Evolutionary conservation across 768 basidiomycete genomes (phyloP).

Genomic region (Crassisporium funariophilum): DNA sequence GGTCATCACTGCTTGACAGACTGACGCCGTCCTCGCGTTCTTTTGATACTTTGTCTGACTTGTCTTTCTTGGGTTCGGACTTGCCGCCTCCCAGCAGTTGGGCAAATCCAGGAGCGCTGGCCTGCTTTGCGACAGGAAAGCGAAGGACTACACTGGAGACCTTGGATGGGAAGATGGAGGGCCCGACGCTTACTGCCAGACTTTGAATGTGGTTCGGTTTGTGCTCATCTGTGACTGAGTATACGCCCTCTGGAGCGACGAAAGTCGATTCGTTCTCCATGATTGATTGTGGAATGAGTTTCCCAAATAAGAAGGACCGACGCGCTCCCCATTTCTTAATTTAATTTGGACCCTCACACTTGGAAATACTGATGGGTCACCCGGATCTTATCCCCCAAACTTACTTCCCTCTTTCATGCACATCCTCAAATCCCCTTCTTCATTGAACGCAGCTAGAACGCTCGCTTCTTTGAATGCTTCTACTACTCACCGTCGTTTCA

Average conservation of each 20-base stretch:
- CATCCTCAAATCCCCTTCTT: conserved; percentile 27
- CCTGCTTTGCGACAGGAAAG: conserved; percentile 59
- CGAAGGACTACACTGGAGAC: conserved; percentile 64
- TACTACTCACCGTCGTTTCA: conserved; percentile 41
- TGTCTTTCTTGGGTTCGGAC: conserved; percentile 66
- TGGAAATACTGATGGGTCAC: conserved; percentile 18
- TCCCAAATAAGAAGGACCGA: conserved; percentile 22
- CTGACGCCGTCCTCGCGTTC: conserved; percentile 71
- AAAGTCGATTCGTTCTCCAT: conserved; percentile 88
- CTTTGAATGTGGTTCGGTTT: conserved; percentile 57
- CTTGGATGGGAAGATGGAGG: conserved; percentile 55
- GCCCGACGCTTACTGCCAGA: conserved; percentile 39
- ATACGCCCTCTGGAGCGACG: conserved; percentile 88
- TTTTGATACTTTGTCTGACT: conserved; percentile 45
- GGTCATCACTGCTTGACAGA: conserved; percentile 81
- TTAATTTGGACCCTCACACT: conserved; percentile 17
- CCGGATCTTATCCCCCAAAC: conserved; percentile 46
- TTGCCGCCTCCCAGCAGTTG: conserved; percentile 69
- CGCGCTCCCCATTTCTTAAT: conserved; percentile 4
- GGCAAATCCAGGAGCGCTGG: conserved; percentile 61
- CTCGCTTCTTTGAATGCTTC: conserved; percentile 14
- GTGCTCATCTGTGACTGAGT: conserved; percentile 86
- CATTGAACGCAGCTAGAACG: conserved; percentile 17
- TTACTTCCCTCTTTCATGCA: conserved; percentile 38
- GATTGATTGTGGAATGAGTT: conserved; percentile 9